phyloP scores from a whole-genome alignment of 208 protist species.

The Acanthamoeba triangularis region DNA sequence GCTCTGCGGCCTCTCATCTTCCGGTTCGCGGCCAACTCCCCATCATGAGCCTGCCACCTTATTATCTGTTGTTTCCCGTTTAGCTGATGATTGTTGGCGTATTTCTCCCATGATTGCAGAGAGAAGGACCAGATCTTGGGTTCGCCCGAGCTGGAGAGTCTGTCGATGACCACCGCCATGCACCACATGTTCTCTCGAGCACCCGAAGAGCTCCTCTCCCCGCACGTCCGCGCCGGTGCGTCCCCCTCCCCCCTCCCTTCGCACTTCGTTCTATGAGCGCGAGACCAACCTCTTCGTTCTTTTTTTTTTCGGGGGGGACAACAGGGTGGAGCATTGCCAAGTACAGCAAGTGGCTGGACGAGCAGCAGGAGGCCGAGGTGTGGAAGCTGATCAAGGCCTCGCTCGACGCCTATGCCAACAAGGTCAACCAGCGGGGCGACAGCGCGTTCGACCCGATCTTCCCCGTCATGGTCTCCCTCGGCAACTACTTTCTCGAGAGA shows the following conservation, averaged over 20 bases:
- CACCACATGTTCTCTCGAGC: slow-evolving; percentile 68
- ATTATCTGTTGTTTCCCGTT: not conserved
- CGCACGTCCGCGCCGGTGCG: slow-evolving; percentile 18
- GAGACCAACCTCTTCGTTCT: not conserved
- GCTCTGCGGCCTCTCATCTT: slow-evolving; percentile 41
- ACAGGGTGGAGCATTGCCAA: slow-evolving; percentile 69
- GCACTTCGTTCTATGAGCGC: not conserved
- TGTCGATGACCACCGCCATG: slow-evolving; percentile 61
- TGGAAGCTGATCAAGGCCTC: slow-evolving; percentile 73
- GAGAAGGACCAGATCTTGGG: slow-evolving; percentile 67
- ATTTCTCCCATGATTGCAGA: not conserved
- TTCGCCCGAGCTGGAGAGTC: slow-evolving; percentile 41
- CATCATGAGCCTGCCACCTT: not conserved
- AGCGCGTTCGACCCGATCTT: slow-evolving; percentile 65
- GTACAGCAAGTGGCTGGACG: slow-evolving; percentile 76
- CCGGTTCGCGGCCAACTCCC: no score
- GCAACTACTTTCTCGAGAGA: slow-evolving; percentile 62
- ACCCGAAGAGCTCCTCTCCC: slow-evolving; percentile 57
- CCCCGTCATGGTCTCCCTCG: slow-evolving; percentile 72
- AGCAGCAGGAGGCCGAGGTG: slow-evolving; percentile 43
- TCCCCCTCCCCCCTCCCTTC: not conserved
- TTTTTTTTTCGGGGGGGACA: not conserved
- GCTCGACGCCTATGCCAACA: slow-evolving; percentile 67
- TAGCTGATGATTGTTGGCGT: not conserved
- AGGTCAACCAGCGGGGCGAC: slow-evolving; percentile 68